phyloP scores from a whole-genome alignment of 2,329 filamentous ascomycete genomes.

The Falciphora oryzae region DNA sequence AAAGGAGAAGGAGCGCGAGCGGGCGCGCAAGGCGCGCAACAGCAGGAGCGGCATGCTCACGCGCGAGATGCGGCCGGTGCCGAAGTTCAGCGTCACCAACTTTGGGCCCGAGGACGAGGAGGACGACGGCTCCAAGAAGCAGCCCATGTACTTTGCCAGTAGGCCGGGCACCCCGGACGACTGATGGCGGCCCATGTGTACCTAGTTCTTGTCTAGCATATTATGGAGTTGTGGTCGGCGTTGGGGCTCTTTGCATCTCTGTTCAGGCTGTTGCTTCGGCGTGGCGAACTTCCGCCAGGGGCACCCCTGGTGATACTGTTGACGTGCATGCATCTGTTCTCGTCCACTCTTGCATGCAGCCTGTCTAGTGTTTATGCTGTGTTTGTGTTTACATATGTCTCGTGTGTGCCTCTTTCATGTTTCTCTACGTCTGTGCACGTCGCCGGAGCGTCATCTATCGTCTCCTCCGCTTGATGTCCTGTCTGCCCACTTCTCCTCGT shows the following conservation, averaged over 20 bases:
- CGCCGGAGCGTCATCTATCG: no score
- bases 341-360: not conserved
- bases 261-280: not conserved
- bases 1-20: conserved; percentile 40
- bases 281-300: not conserved
- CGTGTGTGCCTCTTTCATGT: no score
- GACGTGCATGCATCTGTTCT: not conserved
- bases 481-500: no score
- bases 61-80: conserved; percentile 31
- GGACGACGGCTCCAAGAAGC: conserved; percentile 30
- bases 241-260: not conserved
- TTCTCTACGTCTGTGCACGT: no score
- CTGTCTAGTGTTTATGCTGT: not conserved
- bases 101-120: conserved; percentile 42
- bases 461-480: no score
- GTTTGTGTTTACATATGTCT: no score
- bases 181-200: not conserved
- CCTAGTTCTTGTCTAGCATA: not conserved
- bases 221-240: not conserved
- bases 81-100: conserved; percentile 53
- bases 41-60: conserved; percentile 24
- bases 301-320: not conserved
- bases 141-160: conserved; percentile 29
- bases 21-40: conserved; percentile 32
- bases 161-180: conserved; percentile 25